Base-by-base conservation (phyloP, 352 stramenopile genomes). In the Globisporangium nagaii region DNA sequence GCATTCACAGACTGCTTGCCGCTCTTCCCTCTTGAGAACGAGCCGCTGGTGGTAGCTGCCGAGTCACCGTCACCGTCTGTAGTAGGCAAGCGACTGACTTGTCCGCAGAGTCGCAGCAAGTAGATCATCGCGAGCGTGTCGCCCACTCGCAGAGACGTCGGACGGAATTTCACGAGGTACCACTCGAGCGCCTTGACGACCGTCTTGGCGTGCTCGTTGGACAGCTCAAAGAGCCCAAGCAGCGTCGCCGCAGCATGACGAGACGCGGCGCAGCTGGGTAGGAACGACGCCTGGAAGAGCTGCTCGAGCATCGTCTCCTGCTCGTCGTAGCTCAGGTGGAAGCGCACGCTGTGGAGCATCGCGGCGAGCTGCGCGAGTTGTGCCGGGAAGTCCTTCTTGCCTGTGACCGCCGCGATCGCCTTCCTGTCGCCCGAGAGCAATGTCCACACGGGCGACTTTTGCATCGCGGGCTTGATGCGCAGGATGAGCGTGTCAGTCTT, bases 51-150 rank as follows among this genome's bases (percentile, higher is more conserved):
- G 24, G 31, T 9, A 13, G 42, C 15, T 15, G 15, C 10, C 1
- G 28, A 25, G 15, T 56, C 43, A 12, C 27, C 22, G 12, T 41
- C 43, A 15, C 32, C 25, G 31, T 44, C 39, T 2, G n/a, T n/a
- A 1, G 65, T 41, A 1, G 70, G 71, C 13, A 89, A 56, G 0
- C 82, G 79, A 37, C 65, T 72, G 59, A 90, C 65, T 52, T 82
- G 73, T 0, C 79, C 82, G 20, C 63, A 78, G 3, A 93, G 58
- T 0, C 68, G 67, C 40, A 93, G 40, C 40, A 93, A 27, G 49
- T 89, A 87, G 19, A 85, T 64, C n/a, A 75, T 82, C 6, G 82
- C 74, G 36, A 93, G 58, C 9, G 68, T 65, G 32, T 93, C 79
- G 12, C 66, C 75, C 20, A 87, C 60, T 0, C 68, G 71, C 28